Percentiles rank a stretch among this genome's conserved stretches.
Conservation (phyloP, 164 flowering plant species). For the Taxillus chinensis region DNA sequence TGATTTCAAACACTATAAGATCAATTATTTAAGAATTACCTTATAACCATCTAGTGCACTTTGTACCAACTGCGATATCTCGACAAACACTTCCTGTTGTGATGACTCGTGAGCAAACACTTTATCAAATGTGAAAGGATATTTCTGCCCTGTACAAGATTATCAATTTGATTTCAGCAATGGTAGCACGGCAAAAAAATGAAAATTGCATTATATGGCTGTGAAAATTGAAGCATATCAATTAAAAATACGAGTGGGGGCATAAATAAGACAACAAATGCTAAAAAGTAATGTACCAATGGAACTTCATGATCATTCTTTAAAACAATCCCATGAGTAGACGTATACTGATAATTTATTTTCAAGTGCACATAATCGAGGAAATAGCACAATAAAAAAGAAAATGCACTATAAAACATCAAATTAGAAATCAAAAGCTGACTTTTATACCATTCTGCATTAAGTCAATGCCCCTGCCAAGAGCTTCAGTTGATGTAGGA, state of each 20-base stretch:
- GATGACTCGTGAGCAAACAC: conserved; percentile 30
- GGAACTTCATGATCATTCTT: no score
- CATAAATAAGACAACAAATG: no score
- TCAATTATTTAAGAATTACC: conserved; percentile 12
- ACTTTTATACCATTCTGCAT: conserved; percentile 23
- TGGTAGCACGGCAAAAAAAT: no score
- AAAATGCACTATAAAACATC: not conserved
- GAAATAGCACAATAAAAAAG: no score
- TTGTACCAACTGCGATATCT: conserved; percentile 46
- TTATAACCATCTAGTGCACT: conserved; percentile 54
- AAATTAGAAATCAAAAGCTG: not conserved
- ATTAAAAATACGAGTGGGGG: no score
- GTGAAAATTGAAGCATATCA: no score
- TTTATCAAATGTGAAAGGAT: conserved; percentile 34
- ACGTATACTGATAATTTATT: no score
- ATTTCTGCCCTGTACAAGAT: conserved; percentile 19
- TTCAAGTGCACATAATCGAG: no score
- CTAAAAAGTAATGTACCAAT: no score
- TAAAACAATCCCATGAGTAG: no score
- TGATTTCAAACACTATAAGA: not conserved
- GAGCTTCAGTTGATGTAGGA: conserved; percentile 25
- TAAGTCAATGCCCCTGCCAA: conserved; percentile 29
- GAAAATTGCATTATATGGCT: no score
- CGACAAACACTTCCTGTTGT: conserved; percentile 37
- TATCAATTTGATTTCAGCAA: not conserved